A percentile compares a stretch with the other conserved stretches of the same genome.
Evolutionary conservation across 176 grass and related monocot genomes (phyloP).

Genomic region (Aegilops tauschii): DNA sequence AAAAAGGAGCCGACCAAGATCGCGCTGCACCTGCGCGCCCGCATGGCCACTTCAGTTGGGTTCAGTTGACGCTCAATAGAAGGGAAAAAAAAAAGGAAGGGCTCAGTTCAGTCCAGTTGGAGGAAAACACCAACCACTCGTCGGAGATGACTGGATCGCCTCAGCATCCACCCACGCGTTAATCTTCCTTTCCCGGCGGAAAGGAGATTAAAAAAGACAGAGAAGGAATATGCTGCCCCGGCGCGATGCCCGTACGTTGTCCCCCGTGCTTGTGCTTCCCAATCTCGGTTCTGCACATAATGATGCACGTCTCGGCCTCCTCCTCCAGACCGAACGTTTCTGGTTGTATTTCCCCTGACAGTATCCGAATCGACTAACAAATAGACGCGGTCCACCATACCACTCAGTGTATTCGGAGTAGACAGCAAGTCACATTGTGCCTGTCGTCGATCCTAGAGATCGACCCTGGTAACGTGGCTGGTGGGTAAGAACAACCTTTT

Average conservation of each 20-base stretch:
- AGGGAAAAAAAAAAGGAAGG: no score
- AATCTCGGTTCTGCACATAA: no score
- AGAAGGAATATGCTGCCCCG: background rate
- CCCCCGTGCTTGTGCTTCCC: background rate
- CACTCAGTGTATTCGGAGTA: no score
- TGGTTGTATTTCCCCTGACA: constrained; percentile 1
- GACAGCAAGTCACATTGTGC: no score
- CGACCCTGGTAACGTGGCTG: no score
- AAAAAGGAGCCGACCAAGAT: constrained; percentile 48
- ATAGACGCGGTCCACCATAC: no score
- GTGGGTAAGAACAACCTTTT: no score
- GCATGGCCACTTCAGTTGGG: background rate
- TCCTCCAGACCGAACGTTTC: background rate
- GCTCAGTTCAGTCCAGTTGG: no score
- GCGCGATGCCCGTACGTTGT: constrained; percentile 1
- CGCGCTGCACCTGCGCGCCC: background rate
- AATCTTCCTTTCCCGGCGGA: background rate
- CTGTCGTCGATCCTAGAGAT: no score
- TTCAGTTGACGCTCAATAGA: background rate
- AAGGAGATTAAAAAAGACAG: background rate
- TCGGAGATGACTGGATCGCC: background rate
- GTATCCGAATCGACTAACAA: background rate
- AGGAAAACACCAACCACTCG: background rate
- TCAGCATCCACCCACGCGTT: background rate
- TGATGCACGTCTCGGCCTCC: no score